Evolutionary conservation across 257 asterid genomes (phyloP).

Genomic region (Capsicum chinense): DNA sequence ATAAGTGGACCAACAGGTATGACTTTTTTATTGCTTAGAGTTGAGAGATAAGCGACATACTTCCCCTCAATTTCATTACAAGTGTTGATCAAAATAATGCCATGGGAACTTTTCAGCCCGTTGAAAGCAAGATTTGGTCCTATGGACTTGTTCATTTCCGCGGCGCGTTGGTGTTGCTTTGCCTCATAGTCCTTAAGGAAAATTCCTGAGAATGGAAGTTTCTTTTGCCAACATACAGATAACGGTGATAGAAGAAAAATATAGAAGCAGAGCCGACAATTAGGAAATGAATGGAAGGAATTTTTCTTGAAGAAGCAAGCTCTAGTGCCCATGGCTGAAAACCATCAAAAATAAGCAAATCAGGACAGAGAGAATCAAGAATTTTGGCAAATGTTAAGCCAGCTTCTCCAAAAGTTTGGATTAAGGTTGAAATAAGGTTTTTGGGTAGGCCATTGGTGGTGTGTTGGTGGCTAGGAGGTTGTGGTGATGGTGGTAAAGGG

Average conservation of each 20-base stretch:
- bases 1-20: slow-evolving; percentile 47
- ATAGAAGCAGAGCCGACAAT: slow-evolving; percentile 40
- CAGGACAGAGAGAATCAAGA: slow-evolving; percentile 38
- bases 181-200: slow-evolving; percentile 34
- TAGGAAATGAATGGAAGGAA: slow-evolving; percentile 43
- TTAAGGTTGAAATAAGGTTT: slow-evolving; percentile 41
- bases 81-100: slow-evolving; percentile 43
- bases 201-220: slow-evolving; percentile 44
- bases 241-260: slow-evolving; percentile 42
- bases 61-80: slow-evolving; percentile 43
- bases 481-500: slow-evolving; percentile 37
- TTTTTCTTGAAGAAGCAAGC: slow-evolving; percentile 39
- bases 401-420: slow-evolving; percentile 35
- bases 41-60: slow-evolving; percentile 47
- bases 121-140: slow-evolving; percentile 29
- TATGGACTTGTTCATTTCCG: neutral
- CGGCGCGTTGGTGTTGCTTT: slow-evolving; percentile 24
- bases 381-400: slow-evolving; percentile 38
- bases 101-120: slow-evolving; percentile 36
- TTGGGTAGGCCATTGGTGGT: slow-evolving; percentile 51
- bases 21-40: slow-evolving; percentile 28
- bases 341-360: slow-evolving; percentile 49
- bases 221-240: slow-evolving; percentile 23
- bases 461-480: slow-evolving; percentile 49
- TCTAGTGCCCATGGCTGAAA: slow-evolving; percentile 61